Evolutionary conservation across 2,329 filamentous ascomycete species (phyloP), one percentile per base, ranked within the genome.

Genomic region (Phaeosphaeria sp.): DNA sequence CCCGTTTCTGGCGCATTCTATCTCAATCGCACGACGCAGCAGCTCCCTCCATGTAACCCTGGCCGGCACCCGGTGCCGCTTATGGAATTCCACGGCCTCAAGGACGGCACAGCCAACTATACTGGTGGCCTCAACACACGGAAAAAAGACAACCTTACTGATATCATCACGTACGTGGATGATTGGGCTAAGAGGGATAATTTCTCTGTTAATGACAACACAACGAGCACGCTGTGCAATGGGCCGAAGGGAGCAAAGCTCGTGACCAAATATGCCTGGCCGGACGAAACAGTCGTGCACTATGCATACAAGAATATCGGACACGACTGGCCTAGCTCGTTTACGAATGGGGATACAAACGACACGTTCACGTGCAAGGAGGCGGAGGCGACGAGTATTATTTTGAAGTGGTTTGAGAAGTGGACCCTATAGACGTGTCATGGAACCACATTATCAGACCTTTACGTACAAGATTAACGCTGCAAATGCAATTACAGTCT

Each of bases 1-100:
- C 75, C 80, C 7, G 79, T 80, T 7, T 78, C 80, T 1, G 82
- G 80, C 6, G 83, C 81, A 3, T 80, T 78, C 46, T 84, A 85
- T 62, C 65, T 76, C 7, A 55, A 72, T 7, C 33, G 50, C 43
- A 47, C 13, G 2, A 43, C 58, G 55, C 41, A 70, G 56, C n/a
- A 61, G 46, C 64, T 63, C 5, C 68, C 55, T 44, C 59, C 61
- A 2, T 78, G 74, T 55, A 74, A 65, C 17, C 70, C 65, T 22
- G 62, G 56, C 18, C 61, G 69, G 11, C 56, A 64, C 15, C 63
- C 68, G 7, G 73, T 77, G 27, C 81, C 78, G 0, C 71, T 82
- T 21, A 64, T 83, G 47, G 80, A 82, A 50, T 75, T 79, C 13
- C 81, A 84, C 59, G 81, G 81, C 25, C 68, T 69, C 36, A 65